Evolutionary conservation across 2,329 filamentous ascomycete species (phyloP), one percentile per base, ranked within the genome.

Genomic region (Xylaria multiplex): DNA sequence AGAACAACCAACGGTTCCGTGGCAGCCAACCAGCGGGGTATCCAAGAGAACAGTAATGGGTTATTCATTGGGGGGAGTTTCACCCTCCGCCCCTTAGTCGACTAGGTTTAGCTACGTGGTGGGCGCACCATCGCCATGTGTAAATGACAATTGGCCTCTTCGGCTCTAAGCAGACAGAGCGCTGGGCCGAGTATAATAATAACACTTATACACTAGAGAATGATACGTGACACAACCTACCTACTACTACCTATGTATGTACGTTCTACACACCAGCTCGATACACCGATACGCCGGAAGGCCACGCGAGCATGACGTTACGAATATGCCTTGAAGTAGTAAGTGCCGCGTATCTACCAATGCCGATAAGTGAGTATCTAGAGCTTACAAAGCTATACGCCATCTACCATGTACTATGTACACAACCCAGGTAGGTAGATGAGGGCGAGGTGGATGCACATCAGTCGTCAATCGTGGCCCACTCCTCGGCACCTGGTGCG

Each of bases 181-280:
- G 35, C 43, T 35, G 59, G 59, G 48, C 59, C 50, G 52, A 58
- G 55, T 27, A 55, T 62, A 59, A 49, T 61, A 35, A 64, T 27
- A 49, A 13, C 35, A 37, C 2, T 37, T 37, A 37, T 8, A 43
- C 24, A 16, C 37, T 13, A 14, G 37, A 40, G 27, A 60, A 70
- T 68, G 62, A 68, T 70, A 70, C 68, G 68, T 70, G 60, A 61
- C 63, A 66, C 65, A 62, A 30, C 56, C 37, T 40, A 40, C 27
- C 37, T 40, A 40, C 19, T 19, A 19, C 19, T 19, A 19, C 19
- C 19, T 19, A 19, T 19, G 19, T 19, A 19, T 19, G 19, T 19
- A 19, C 37, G 14, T 13, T 13, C 30, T 60, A 52, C 63, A 42
- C 45, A 42, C 40, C 55, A 59, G 37, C 66, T 32, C 16, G 11